A percentile compares a stretch with the other conserved stretches of the same genome.
Conservation (phyloP, 306 rosid species). For the Vachellia collinsii region DNA sequence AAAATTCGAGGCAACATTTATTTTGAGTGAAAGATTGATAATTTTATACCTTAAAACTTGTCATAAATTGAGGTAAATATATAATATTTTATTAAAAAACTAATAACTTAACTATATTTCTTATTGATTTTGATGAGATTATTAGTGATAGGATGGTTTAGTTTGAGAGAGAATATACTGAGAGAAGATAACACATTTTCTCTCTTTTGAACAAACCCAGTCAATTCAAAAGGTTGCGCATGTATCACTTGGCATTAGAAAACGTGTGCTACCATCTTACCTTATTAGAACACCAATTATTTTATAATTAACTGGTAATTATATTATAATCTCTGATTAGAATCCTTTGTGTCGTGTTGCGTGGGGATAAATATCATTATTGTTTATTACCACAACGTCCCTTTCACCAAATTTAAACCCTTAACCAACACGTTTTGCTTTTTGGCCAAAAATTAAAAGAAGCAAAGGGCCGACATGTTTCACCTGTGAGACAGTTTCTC, state of each 20-base stretch:
- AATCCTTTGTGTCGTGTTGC: background rate
- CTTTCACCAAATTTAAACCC: background rate
- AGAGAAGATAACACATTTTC: too few relatives aligned
- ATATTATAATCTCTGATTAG: background rate
- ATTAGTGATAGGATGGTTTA: too few relatives aligned
- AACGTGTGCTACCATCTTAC: background rate
- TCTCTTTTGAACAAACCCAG: background rate
- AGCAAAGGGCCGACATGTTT: background rate
- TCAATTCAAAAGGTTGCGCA: slow-evolving; percentile 14
- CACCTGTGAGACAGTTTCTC: slow-evolving; percentile 3
- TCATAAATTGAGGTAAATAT: too few relatives aligned
- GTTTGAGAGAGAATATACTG: background rate
- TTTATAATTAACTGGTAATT: background rate
- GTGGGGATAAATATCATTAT: background rate
- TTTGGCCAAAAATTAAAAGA: background rate
- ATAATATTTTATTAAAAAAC: too few relatives aligned
- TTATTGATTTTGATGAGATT: too few relatives aligned
- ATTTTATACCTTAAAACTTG: too few relatives aligned
- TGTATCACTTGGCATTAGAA: background rate
- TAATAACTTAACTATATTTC: too few relatives aligned
- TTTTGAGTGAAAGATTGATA: too few relatives aligned
- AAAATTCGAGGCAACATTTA: too few relatives aligned
- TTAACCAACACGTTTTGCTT: background rate
- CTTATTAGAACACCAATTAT: background rate
- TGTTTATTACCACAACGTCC: slow-evolving; percentile 4